These are phyloP conservation scores for Polytrichum formosum DNA, from an alignment of 225 moss, liverwort and hornwort genomes.

Conservation along the genomic window DNA sequence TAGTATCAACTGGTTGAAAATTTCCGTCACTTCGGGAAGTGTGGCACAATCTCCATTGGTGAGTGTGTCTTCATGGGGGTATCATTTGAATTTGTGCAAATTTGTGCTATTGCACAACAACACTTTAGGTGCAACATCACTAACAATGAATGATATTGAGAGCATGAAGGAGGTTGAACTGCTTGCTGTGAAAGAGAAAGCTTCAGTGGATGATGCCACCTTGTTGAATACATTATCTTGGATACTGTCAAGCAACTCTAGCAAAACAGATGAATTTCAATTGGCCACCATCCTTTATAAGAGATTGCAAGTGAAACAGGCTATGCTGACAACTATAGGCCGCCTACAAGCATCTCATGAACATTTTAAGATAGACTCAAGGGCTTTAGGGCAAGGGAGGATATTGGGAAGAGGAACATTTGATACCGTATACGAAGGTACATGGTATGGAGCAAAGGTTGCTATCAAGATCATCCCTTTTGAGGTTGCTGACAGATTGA, in stretches of 20 bases:
- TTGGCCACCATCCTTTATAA: background rate
- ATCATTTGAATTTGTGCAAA: background rate
- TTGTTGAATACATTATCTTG: background rate
- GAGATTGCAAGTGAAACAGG: background rate
- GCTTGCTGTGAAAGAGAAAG: background rate
- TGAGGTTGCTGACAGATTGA: too few relatives aligned
- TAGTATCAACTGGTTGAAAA: background rate
- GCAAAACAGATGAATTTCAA: background rate
- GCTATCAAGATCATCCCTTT: background rate
- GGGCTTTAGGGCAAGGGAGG: background rate
- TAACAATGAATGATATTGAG: background rate
- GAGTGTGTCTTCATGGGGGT: background rate
- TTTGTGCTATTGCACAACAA: background rate
- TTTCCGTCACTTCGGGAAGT: background rate
- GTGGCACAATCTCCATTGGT: background rate
- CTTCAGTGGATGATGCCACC: background rate
- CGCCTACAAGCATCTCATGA: background rate
- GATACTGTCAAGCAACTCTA: background rate
- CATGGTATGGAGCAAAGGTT: slow-evolving; percentile 3
- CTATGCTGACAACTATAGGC: background rate
- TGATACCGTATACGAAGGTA: background rate
- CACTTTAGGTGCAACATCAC: background rate
- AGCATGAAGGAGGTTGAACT: background rate
- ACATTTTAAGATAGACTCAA: background rate
- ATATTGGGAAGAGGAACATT: background rate